Evolutionary conservation across 108 stramenopile genomes (phyloP).

Genomic region (Skeletonema potamos): DNA sequence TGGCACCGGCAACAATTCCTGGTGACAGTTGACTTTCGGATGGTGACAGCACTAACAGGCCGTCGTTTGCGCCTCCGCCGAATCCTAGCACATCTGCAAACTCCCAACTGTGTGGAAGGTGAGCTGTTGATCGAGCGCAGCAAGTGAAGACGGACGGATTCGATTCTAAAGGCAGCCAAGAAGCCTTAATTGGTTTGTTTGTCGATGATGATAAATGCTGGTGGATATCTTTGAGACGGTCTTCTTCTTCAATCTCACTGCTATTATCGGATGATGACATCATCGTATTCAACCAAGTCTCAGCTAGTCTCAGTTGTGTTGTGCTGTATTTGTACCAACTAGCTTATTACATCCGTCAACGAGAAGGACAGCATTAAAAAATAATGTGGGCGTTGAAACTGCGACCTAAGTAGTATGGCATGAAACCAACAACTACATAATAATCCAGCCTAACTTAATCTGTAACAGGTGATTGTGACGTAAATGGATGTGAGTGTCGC

Average conservation of each 20-base stretch:
- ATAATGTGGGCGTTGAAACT: too few relatives aligned
- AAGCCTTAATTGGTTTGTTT: neutral
- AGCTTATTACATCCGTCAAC: too few relatives aligned
- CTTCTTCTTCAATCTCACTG: neutral
- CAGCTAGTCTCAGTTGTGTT: too few relatives aligned
- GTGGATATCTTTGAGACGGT: constrained; percentile 3
- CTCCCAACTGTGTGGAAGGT: neutral
- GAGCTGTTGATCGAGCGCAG: neutral
- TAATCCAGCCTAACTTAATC: too few relatives aligned
- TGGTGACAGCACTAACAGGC: neutral
- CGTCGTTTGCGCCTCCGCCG: neutral
- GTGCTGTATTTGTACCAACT: too few relatives aligned
- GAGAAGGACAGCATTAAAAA: too few relatives aligned
- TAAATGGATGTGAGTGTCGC: too few relatives aligned
- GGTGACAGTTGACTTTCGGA: neutral
- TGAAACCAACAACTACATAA: too few relatives aligned
- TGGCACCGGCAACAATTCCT: neutral
- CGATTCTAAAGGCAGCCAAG: constrained; percentile 4
- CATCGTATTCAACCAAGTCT: neutral
- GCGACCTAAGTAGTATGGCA: too few relatives aligned
- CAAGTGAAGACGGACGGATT: neutral
- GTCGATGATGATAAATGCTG: neutral
- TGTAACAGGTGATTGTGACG: too few relatives aligned
- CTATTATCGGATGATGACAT: neutral
- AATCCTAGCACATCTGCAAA: neutral